phyloP scores from a whole-genome alignment of 305 asterid species.

The Solanum hybrid region DNA sequence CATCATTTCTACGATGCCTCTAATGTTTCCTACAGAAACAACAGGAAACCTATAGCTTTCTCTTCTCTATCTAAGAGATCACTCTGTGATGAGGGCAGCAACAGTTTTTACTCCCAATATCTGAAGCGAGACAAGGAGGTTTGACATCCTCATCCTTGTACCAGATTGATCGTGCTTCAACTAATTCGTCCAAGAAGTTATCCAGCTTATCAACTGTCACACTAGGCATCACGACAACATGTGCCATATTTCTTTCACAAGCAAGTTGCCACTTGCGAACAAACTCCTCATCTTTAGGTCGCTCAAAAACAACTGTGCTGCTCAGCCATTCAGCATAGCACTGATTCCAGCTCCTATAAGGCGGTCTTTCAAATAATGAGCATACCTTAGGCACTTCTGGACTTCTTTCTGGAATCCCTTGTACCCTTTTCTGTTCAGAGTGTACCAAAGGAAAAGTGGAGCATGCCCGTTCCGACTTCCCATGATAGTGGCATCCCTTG shows the following conservation, averaged over 20 bases:
- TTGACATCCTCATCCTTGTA: constrained; percentile 33
- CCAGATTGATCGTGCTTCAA: constrained; percentile 52
- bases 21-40: not conserved
- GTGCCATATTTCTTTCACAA: constrained; percentile 79
- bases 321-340: constrained; percentile 82
- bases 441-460: constrained; percentile 94
- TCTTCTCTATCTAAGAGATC: constrained; percentile 8
- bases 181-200: constrained; percentile 47
- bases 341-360: constrained; percentile 63
- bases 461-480: constrained; percentile 96
- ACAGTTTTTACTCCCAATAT: constrained; percentile 58
- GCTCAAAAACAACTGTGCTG: constrained; percentile 80
- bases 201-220: constrained; percentile 69
- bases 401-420: constrained; percentile 87
- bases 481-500: constrained; percentile 85
- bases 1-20: not conserved
- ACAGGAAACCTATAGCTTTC: not conserved
- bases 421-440: constrained; percentile 75
- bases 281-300: constrained; percentile 68
- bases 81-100: constrained; percentile 50
- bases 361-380: constrained; percentile 66
- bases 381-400: constrained; percentile 71
- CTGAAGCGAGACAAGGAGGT: constrained; percentile 73
- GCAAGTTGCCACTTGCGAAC: constrained; percentile 92
- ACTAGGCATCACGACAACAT: constrained; percentile 82